phyloP scores from a whole-genome alignment of 1,284 basidiomycete genomes.

The Phellopilus nigrolimitatus region DNA sequence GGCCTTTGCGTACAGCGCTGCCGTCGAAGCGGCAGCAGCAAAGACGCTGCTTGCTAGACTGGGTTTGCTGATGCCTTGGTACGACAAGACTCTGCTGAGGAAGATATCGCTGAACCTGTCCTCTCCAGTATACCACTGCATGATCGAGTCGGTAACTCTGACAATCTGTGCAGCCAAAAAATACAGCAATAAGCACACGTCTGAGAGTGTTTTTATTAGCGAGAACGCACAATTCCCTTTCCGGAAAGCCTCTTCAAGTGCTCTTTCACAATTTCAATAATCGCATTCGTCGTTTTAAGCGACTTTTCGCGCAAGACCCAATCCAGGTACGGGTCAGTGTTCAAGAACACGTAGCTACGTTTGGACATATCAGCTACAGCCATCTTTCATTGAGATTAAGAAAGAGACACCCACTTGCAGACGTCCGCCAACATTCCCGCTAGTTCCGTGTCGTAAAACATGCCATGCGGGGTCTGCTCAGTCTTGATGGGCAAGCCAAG shows the following conservation, averaged over 20 bases:
- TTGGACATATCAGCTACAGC: constrained; percentile 2
- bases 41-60: constrained; percentile 41
- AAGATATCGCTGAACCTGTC: constrained; percentile 25
- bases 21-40: constrained; percentile 45
- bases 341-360: constrained; percentile 55
- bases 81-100: constrained; percentile 19
- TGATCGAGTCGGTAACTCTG: constrained; percentile 22
- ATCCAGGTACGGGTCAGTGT: constrained; percentile 49
- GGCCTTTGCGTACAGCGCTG: constrained; percentile 49
- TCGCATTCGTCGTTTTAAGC: constrained; percentile 34
- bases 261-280: constrained; percentile 38
- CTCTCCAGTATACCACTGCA: constrained; percentile 22
- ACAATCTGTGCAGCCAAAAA: constrained; percentile 11
- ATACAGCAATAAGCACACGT: constrained; percentile 4
- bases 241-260: constrained; percentile 32
- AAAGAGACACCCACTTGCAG: constrained; percentile 40
- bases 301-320: constrained; percentile 54
- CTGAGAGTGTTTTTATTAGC: not conserved
- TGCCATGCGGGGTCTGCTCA: constrained; percentile 38
- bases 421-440: constrained; percentile 50
- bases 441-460: constrained; percentile 46
- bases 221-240: constrained; percentile 24
- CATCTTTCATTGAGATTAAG: not conserved
- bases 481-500: constrained; percentile 64
- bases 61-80: constrained; percentile 19